phyloP scores from a whole-genome alignment of 441 rosid species.

The Populus hybrid region DNA sequence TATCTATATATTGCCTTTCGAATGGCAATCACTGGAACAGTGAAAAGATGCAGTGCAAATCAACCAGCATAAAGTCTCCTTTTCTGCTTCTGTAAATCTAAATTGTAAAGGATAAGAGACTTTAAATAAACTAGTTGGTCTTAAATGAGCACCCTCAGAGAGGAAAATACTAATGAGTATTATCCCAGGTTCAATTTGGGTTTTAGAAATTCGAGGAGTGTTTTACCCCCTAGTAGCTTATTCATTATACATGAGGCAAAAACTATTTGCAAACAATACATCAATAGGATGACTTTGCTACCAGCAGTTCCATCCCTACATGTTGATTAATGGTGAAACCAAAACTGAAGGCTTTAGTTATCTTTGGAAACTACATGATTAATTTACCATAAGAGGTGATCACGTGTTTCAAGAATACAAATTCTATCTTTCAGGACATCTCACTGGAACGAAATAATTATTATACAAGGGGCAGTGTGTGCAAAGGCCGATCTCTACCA shows the following conservation, averaged over 20 bases:
- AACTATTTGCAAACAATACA: neutral
- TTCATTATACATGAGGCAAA: neutral
- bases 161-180: neutral
- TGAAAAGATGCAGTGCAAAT: neutral
- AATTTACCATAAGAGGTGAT: neutral
- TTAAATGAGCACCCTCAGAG: too few relatives aligned
- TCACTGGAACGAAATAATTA: neutral
- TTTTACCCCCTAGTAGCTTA: neutral
- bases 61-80: neutral
- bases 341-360: neutral
- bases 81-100: too few relatives aligned
- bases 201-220: neutral
- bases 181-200: neutral
- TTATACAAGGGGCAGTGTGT: slow-evolving; percentile 4
- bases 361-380: neutral
- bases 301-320: neutral
- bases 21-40: neutral
- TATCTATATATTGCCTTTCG: too few relatives aligned
- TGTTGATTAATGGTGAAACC: neutral
- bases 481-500: neutral
- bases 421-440: neutral
- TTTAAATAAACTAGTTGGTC: too few relatives aligned
- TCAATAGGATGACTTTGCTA: neutral
- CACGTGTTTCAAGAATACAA: neutral
- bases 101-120: too few relatives aligned